A percentile compares a stretch with the other conserved stretches of the same genome.
Conservation (phyloP, 2,329 filamentous ascomycete genomes). For the Talaromyces pinophilus region DNA sequence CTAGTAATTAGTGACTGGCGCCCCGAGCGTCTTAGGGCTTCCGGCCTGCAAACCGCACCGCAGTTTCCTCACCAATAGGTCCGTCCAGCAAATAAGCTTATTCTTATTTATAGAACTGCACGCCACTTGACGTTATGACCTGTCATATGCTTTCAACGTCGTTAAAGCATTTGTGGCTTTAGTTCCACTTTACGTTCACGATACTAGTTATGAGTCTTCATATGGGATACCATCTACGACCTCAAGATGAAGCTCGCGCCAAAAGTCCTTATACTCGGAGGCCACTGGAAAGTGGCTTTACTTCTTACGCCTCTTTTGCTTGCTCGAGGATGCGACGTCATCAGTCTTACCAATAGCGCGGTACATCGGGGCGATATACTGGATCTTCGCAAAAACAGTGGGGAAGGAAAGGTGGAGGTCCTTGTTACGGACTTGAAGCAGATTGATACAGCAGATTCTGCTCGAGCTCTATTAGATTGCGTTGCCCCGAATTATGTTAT, state of each 20-base stretch:
- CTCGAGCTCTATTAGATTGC: constrained; percentile 58
- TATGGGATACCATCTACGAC: background rate
- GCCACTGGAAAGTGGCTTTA: constrained; percentile 76
- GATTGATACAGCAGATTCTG: constrained; percentile 64
- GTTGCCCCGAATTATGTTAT: constrained; percentile 50
- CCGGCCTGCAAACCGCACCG: background rate
- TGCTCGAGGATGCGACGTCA: constrained; percentile 71
- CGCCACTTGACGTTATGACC: background rate
- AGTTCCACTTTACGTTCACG: background rate
- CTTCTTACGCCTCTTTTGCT: constrained; percentile 75
- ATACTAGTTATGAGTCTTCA: background rate
- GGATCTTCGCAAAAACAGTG: constrained; percentile 55
- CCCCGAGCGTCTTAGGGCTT: background rate
- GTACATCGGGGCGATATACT: constrained; percentile 64
- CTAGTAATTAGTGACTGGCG: background rate
- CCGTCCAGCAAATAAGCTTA: background rate
- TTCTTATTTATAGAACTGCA: background rate
- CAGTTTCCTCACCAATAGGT: background rate
- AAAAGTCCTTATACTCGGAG: constrained; percentile 71
- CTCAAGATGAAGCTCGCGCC: background rate
- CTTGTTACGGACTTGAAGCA: constrained; percentile 73
- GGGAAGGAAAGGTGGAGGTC: constrained; percentile 66
- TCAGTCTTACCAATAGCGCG: constrained; percentile 71
- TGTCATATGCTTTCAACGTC: background rate
- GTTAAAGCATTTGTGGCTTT: background rate